Evolutionary conservation across 352 stramenopile genomes (phyloP), one percentile per base, ranked within the genome.

Genomic region (Pythium coloratum): DNA sequence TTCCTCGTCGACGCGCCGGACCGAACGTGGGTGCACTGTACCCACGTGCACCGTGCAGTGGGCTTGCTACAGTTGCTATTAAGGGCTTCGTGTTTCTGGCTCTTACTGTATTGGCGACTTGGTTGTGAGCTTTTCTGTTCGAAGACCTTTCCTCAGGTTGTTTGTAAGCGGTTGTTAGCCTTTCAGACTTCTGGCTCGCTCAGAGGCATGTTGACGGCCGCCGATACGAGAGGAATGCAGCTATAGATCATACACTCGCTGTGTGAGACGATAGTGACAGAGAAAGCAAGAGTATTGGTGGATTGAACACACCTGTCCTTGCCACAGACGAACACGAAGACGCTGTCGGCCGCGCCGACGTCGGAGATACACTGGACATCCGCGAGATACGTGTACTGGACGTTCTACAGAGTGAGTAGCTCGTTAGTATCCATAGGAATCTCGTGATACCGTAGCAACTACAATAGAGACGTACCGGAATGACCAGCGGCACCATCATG

Each of bases 281-380:
- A 36, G 7, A 12, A 18, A 69, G 26, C 20, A 20, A 38, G 30
- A 4, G 13, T 32, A 58, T 13, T 24, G 20, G 20, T 24, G 20
- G 6, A 18, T 64, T 1, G 61, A 18, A 24, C 7, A 34, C 60
- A 91, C 86, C 85, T 92, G 59, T 93, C 83, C 70, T 94, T 92
- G 62, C 84, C 76, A 67, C 86, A 94, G 0, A 94, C 81, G 57
- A 91, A 93, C 63, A 94, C 88, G 65, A 77, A 92, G 59, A 94
- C 67, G 59, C 77, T 90, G 67, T 93, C 86, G 36, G 86, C 83
- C 12, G 84, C 86, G 0, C 82, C 80, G 0, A 74, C 75, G 60
- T 91, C 80, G 9, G 80, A 90, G 62, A 94, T 80, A 55, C 75
- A 90, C 64, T 91, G 75, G 32, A 94, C 82, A 54, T 94, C 82